Base-by-base conservation (phyloP, 345 rosid genomes). In the Reutealis trisperma region DNA sequence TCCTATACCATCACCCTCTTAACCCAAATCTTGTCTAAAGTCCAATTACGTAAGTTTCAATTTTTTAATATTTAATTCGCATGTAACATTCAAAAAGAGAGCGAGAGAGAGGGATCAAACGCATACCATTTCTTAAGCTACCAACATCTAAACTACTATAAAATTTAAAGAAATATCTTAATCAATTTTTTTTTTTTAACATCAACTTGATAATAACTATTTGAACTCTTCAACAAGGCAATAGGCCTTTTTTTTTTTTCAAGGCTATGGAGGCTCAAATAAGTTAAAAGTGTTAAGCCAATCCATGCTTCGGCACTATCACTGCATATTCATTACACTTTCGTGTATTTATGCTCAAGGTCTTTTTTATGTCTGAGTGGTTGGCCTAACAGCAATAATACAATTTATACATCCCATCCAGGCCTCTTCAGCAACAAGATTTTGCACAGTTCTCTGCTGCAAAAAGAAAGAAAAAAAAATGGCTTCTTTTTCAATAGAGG, bases 401-500 rank as follows among this genome's bases (percentile, higher is more conserved):
- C 27, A 51, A 25, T 37, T 54, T 8, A 61, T 30, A 42, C 22
- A 65, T 18, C 75, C 52, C 44, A 65, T 14, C 79, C 54, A 71
- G 42, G 27, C 6, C 19, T 24, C 42, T 42, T 54, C 24, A 54
- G 67, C 30, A 3, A 49, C 57, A 54, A 71, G 57, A 71, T 25
- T 30, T 60, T 55, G 62, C 77, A 70, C 24, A 11, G 21, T 73
- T 58, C 76, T 37, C 61, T 32, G 42, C 59, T 34, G 63, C 67
- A 54, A 51, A 66, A 71, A 51, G 78, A 80, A 44, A n/a, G 41
- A 37, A 37, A 37, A 37, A 34, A 47, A 14, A 71, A 89, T 89
- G 93, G 89, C 90, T 45, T 89, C 93, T 58, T 91, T 80, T 52
- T 87, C 89, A 0, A 70, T 89, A 75, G 90, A 91, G 61, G 92